A percentile compares a stretch with the other conserved stretches of the same genome.
These are phyloP conservation scores for Chloropicon primus DNA, from an alignment of 139 green algal genomes.

Conservation along the genomic window DNA sequence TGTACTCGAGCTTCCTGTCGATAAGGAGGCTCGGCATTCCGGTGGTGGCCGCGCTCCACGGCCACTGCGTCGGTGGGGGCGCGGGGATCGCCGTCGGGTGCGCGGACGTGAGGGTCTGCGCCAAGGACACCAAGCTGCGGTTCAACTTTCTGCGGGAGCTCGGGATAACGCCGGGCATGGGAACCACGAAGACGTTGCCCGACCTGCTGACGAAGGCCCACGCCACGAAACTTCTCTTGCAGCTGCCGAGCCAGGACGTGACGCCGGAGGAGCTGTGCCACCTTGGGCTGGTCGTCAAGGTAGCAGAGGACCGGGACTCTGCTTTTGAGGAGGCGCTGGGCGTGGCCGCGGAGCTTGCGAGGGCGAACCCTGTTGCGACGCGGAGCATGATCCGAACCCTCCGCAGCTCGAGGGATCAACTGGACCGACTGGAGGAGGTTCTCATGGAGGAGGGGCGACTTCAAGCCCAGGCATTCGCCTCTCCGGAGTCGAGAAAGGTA, in stretches of 20 bases:
- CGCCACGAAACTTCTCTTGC: not conserved
- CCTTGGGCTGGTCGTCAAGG: not conserved
- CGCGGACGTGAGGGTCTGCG: not conserved
- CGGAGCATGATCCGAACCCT: not conserved
- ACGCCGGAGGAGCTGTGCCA: not conserved
- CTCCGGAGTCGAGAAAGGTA: too few relatives aligned
- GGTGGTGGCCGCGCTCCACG: not conserved
- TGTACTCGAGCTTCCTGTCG: not conserved
- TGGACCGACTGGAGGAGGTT: too few relatives aligned
- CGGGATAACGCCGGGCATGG: not conserved
- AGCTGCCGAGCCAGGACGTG: not conserved
- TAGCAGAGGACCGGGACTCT: not conserved
- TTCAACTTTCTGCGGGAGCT: not conserved
- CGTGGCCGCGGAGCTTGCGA: not conserved
- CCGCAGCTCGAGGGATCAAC: not conserved
- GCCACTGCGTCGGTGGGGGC: not conserved
- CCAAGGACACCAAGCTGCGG: not conserved
- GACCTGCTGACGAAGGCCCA: not conserved
- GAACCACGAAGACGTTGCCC: not conserved
- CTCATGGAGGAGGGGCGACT: too few relatives aligned
- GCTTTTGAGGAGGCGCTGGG: not conserved
- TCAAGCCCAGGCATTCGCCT: too few relatives aligned
- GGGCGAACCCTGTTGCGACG: not conserved
- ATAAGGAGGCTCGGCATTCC: not conserved
- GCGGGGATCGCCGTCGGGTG: not conserved